Base-by-base conservation (phyloP, 1,284 basidiomycete species). In the Somion occarium region DNA sequence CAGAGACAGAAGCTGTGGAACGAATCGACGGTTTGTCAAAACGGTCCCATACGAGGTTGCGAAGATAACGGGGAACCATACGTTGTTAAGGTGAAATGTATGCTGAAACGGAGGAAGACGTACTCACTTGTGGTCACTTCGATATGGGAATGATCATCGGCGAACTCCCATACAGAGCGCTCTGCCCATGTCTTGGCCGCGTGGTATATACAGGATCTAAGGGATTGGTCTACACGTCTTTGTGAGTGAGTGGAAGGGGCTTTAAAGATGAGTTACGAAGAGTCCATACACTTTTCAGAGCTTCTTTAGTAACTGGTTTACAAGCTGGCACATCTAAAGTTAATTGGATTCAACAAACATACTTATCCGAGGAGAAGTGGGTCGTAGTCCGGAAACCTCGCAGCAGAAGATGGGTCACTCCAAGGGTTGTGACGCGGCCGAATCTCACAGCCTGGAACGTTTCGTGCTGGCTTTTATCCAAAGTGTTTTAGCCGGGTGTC, bases 111-210 rank as follows among this genome's bases (percentile, higher is more conserved):
- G 44, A 22, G 18, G n/a, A 7, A 24, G 9, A 25, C 26, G 44
- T 23, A 54, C 61, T 7, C 38, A 65, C 64, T 37, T 3, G 59
- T 57, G 1, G 61, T 55, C 44, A 64, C 47, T 34, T 64, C 58
- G 13, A 63, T 44, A 37, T 62, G 41, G 12, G 58, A 54, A 38
- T 63, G 61, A 46, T 56, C 45, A 4, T 59, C 56, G 2, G 56
- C 62, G 45, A 62, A 62, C 22, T 60, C 54, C 63, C 64, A 64
- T n/a, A 57, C 54, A 1, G 61, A 62, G 3, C 41, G 38, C 50
- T 66, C 62, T 3, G 62, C 54, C 13, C 61, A 53, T 4, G 39
- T 55, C 53, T 66, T 66, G 26, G 52, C 53, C 5, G 53, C 55
- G 11, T 46, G 46, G 46, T 65, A 62, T 15, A 56, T 49, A 22